Conservation (phyloP, 164 flowering plant species). For the Magnolia officinalis region DNA sequence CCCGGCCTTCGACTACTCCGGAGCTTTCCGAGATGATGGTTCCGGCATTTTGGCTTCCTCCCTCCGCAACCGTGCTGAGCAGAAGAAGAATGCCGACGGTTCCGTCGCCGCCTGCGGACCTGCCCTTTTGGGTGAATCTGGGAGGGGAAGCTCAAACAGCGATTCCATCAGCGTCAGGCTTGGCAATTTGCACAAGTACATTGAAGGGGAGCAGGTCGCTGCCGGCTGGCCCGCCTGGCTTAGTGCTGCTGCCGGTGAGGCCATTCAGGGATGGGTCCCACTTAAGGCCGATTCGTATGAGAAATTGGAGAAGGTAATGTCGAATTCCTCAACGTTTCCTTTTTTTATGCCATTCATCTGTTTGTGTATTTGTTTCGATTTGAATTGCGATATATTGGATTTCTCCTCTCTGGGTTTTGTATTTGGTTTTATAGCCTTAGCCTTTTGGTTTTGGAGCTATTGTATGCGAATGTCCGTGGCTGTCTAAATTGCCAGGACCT, state of each 20-base stretch:
- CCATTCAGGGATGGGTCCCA: slow-evolving; percentile 83
- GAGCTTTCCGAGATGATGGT: slow-evolving; percentile 12
- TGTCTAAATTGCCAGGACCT: too few relatives aligned
- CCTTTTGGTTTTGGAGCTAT: not conserved
- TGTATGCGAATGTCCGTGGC: not conserved
- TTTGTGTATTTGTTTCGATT: not conserved
- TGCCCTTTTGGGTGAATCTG: slow-evolving; percentile 22
- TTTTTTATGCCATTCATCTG: not conserved
- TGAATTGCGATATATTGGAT: not conserved
- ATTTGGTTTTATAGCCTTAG: not conserved
- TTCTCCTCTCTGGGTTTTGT: not conserved
- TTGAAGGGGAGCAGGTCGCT: slow-evolving; percentile 64
- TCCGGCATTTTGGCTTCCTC: slow-evolving; percentile 22
- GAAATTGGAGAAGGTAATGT: slow-evolving; percentile 76
- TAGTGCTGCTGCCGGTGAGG: slow-evolving; percentile 66
- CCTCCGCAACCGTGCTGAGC: slow-evolving; percentile 6
- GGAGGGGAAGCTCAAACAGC: slow-evolving; percentile 29
- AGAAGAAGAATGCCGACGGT: slow-evolving; percentile 12
- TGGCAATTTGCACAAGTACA: slow-evolving; percentile 44
- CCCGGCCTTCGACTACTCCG: slow-evolving; percentile 36
- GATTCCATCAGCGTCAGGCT: slow-evolving; percentile 39
- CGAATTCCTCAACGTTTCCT: not conserved
- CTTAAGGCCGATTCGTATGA: slow-evolving; percentile 63
- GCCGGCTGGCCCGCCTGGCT: slow-evolving; percentile 98
- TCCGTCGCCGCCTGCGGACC: not conserved